Base-by-base conservation (phyloP, 169 alveolate genomes). In the Babesia bovis region DNA sequence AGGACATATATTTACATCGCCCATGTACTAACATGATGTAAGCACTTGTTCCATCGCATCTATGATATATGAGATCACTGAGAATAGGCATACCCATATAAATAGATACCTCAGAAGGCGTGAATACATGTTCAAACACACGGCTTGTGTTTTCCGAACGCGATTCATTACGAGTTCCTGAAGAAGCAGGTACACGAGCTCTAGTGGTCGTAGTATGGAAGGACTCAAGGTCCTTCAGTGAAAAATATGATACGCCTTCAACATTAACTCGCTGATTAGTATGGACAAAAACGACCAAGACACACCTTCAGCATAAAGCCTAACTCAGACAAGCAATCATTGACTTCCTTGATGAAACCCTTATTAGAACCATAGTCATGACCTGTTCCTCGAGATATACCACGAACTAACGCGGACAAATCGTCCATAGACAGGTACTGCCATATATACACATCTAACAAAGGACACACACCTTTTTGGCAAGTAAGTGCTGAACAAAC, bases 271-370 rank as follows among this genome's bases (percentile, higher is more conserved):
- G 42, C 86, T 78, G 49, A 1, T 9, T 7, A 13, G 13, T 13
- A 13, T 38, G 45, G 45, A 38, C 13, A 9, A 7, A 38, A 38
- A 9, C 45, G 13, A 38, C 7, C 13, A 13, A 13, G 13, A 67
- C 86, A 17, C 17, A 78, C 86, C 75, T 67, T 82, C 35, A 78
- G 30, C 82, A 78, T 78, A 49, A 51, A 78, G 50, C 86, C 82
- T 10, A 78, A 9, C 15, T 78, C 82, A 17, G 76, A 57, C 10
- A 78, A 47, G 3, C 38, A 42, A 21, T 53, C 36, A 52, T 78
- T 78, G 6, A 40, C 74, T 7, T 78, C 35, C 49, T 78, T 61
- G 1, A 78, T 32, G 60, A 78, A 78, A 3, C 47, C 59, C 17
- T 61, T 38, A 51, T 78, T 78, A 17, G 63, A 25, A 7, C 51